Percentiles rank a stretch among this genome's conserved stretches.
Evolutionary conservation across 768 basidiomycete genomes (phyloP).

Genomic region (Erythrobasidium yunnanense): DNA sequence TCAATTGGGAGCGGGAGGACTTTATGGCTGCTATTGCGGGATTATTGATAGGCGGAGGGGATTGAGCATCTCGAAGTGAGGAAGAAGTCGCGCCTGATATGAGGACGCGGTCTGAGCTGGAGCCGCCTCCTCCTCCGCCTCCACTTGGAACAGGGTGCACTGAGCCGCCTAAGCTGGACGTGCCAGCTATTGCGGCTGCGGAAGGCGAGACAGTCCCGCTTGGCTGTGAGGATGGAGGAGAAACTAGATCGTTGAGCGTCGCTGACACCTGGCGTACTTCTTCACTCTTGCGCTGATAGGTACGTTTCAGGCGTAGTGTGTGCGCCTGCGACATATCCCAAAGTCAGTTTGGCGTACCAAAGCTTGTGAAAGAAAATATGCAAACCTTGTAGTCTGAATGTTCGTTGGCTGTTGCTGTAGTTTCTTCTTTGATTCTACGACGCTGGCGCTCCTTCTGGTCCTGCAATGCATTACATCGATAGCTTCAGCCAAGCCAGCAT

Average conservation of each 20-base stretch:
- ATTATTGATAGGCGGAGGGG: constrained; percentile 13
- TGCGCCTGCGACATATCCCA: constrained; percentile 9
- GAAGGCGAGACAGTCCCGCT: background rate
- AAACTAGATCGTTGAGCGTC: background rate
- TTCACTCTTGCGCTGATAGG: constrained; percentile 37
- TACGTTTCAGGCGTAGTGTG: constrained; percentile 28
- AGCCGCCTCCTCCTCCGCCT: background rate
- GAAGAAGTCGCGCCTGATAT: constrained; percentile 13
- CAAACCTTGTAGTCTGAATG: constrained; percentile 34
- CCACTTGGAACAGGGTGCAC: background rate
- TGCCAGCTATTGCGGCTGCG: background rate
- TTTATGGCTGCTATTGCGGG: constrained; percentile 24
- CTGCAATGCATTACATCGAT: background rate
- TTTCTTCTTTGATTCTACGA: constrained; percentile 32
- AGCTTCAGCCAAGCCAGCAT: background rate
- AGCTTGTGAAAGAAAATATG: too few relatives aligned
- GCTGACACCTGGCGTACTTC: constrained; percentile 32
- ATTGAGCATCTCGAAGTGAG: constrained; percentile 18
- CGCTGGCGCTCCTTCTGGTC: constrained; percentile 33
- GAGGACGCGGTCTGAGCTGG: background rate
- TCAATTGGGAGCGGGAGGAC: constrained; percentile 10
- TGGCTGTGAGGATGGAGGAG: background rate
- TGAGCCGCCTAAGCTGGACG: too few relatives aligned
- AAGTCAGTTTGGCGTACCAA: too few relatives aligned
- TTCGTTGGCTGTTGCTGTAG: constrained; percentile 26